phyloP scores from a whole-genome alignment of 1,284 basidiomycete genomes.

The Athelia psychrophila region DNA sequence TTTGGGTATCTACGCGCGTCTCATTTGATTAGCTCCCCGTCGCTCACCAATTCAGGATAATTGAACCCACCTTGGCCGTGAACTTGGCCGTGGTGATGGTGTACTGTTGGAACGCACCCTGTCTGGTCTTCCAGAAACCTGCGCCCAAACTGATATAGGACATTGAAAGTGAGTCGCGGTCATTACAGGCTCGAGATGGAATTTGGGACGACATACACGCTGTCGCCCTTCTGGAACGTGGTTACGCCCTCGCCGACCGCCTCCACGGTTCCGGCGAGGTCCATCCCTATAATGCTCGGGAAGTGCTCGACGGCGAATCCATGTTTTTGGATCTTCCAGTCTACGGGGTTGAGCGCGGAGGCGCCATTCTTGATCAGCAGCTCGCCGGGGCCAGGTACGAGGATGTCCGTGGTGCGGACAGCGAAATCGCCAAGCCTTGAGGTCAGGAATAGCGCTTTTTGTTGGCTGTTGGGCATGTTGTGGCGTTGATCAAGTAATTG shows the following conservation, averaged over 20 bases:
- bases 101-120: conserved; percentile 32
- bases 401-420: conserved; percentile 13
- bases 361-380: conserved; percentile 32
- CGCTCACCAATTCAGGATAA: neutral
- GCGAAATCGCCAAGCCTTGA: neutral
- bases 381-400: conserved; percentile 24
- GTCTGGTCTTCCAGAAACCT: conserved; percentile 14
- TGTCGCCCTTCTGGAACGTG: conserved; percentile 42
- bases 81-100: conserved; percentile 24
- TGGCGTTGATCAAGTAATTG: too few species aligned
- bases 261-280: conserved; percentile 45
- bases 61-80: conserved; percentile 20
- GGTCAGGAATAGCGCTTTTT: neutral
- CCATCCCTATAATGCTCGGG: conserved; percentile 41
- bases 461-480: neutral
- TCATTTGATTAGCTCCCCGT: neutral
- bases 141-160: conserved; percentile 24
- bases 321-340: conserved; percentile 34
- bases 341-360: conserved; percentile 33
- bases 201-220: conserved; percentile 32
- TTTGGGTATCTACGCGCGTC: conserved; percentile 21
- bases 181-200: neutral
- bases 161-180: neutral
- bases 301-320: conserved; percentile 21
- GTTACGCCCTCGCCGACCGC: conserved; percentile 40